phyloP scores from a whole-genome alignment of 495 filamentous ascomycete genomes.

The Schizothecium vesticola region DNA sequence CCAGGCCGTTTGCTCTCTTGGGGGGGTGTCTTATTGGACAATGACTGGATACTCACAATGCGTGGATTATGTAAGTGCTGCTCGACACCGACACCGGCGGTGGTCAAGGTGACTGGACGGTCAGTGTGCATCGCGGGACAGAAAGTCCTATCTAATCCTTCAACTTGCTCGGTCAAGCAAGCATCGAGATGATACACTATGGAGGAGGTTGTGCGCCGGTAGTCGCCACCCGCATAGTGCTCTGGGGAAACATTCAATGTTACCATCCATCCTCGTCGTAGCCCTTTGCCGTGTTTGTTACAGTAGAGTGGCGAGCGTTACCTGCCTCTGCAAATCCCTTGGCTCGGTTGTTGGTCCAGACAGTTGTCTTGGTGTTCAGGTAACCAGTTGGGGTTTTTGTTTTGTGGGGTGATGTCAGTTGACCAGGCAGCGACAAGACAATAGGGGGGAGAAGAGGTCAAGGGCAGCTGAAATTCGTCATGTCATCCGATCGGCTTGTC shows the following conservation, averaged over 20 bases:
- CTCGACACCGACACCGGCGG: background rate
- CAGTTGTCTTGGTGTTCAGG: background rate
- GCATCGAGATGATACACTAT: background rate
- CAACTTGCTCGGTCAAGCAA: background rate
- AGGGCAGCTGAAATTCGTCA: background rate
- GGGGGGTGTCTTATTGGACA: background rate
- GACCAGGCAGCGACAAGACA: background rate
- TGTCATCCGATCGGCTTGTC: background rate
- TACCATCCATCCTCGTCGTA: background rate
- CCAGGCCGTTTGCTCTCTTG: background rate
- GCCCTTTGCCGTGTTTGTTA: background rate
- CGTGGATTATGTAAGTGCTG: background rate
- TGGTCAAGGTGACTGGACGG: background rate
- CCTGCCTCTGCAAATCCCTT: background rate
- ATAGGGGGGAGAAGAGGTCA: background rate
- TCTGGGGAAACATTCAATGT: too few relatives aligned
- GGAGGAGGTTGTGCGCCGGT: background rate
- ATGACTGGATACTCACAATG: background rate
- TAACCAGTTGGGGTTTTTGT: background rate
- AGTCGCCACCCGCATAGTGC: background rate
- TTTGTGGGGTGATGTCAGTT: background rate
- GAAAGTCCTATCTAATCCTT: background rate
- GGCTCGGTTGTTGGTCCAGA: background rate
- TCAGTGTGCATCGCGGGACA: background rate
- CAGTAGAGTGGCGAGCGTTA: background rate